Evolutionary conservation across 2,329 filamentous ascomycete genomes (phyloP).

Genomic region (Epichloe coenophiala): DNA sequence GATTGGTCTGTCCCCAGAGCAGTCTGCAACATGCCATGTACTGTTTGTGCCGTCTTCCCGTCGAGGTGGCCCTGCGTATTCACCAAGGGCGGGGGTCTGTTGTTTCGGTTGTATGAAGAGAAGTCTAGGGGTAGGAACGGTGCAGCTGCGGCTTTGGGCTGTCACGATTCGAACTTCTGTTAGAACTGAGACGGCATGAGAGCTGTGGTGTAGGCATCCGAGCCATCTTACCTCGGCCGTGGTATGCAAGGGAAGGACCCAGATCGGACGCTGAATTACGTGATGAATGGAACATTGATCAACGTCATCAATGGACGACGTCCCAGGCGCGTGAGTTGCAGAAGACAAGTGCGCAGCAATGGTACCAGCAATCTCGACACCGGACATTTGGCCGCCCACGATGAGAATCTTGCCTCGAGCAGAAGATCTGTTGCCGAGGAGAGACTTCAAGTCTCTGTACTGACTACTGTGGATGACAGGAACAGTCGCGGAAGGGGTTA

Average conservation of each 20-base stretch:
- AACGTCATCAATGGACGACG: slow-evolving; percentile 25
- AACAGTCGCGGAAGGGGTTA: slow-evolving; percentile 18
- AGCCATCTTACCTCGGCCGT: slow-evolving; percentile 31
- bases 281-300: slow-evolving; percentile 51
- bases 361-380: slow-evolving; percentile 61
- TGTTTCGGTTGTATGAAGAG: slow-evolving; percentile 54
- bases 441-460: slow-evolving; percentile 40
- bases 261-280: slow-evolving; percentile 54
- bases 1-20: slow-evolving; percentile 41
- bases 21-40: slow-evolving; percentile 36
- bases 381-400: slow-evolving; percentile 72
- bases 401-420: slow-evolving; percentile 52
- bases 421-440: slow-evolving; percentile 27
- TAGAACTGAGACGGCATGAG: too few relatives aligned
- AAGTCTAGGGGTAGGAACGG: slow-evolving; percentile 63
- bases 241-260: slow-evolving; percentile 52
- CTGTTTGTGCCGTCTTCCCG: slow-evolving; percentile 38
- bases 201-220: background rate
- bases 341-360: slow-evolving; percentile 61
- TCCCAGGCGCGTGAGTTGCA: slow-evolving; percentile 36
- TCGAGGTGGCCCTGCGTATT: slow-evolving; percentile 54
- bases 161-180: background rate
- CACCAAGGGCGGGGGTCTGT: slow-evolving; percentile 42
- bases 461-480: slow-evolving; percentile 55
- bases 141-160: slow-evolving; percentile 34